phyloP scores from a whole-genome alignment of 2,329 filamentous ascomycete species.

The Colletotrichum sansevieriae region DNA sequence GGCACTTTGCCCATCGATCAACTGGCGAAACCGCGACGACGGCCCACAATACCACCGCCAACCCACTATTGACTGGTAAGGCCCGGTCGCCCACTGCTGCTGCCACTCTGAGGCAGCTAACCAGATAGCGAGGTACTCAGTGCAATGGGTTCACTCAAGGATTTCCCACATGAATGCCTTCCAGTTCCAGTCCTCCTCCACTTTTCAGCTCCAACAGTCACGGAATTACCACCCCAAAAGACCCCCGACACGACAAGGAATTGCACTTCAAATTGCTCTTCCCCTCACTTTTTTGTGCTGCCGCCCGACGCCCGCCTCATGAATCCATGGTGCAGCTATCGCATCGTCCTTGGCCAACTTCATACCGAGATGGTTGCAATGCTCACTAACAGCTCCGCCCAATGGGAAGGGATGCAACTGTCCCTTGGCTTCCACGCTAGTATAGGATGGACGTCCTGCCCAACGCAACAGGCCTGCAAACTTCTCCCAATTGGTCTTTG shows the following conservation, averaged over 20 bases:
- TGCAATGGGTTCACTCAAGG: slow-evolving; percentile 15
- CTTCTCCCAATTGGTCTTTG: neutral
- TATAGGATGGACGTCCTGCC: slow-evolving; percentile 10
- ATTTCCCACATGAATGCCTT: slow-evolving; percentile 17
- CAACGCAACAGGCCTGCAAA: slow-evolving; percentile 1
- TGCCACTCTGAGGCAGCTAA: slow-evolving; percentile 13
- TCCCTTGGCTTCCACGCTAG: neutral
- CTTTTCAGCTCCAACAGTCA: slow-evolving; percentile 16
- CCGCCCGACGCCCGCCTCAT: slow-evolving; percentile 15
- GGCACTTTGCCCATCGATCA: slow-evolving; percentile 37
- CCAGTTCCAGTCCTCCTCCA: too few relatives aligned
- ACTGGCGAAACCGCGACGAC: slow-evolving; percentile 13
- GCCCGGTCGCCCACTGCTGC: slow-evolving; percentile 12
- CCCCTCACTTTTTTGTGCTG: slow-evolving; percentile 13
- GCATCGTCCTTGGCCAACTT: slow-evolving; percentile 15
- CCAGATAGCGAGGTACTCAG: neutral
- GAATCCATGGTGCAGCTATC: slow-evolving; percentile 9
- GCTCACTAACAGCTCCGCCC: neutral
- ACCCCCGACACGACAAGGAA: neutral
- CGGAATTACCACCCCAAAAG: slow-evolving; percentile 3
- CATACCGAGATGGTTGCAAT: neutral
- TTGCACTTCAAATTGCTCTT: slow-evolving; percentile 16
- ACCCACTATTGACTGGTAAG: neutral
- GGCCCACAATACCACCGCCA: slow-evolving; percentile 14
- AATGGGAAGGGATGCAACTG: slow-evolving; percentile 1